Percentiles rank a stretch among this genome's conserved stretches.
Evolutionary conservation across 805 yeast genomes (phyloP).

Genomic region (Lipomyces yamadae): DNA sequence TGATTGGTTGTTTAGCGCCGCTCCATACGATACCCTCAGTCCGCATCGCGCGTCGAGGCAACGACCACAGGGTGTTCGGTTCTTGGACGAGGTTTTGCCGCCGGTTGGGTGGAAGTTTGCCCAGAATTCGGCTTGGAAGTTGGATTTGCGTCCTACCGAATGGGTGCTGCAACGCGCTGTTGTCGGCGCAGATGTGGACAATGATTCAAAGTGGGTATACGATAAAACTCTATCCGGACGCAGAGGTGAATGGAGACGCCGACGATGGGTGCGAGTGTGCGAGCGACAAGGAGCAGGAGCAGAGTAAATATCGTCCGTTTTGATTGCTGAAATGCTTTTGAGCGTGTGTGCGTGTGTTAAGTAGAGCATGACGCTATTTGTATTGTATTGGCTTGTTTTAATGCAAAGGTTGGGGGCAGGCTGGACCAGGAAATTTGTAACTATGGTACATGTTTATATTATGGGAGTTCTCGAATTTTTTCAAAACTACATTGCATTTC

Average conservation of each 20-base stretch:
- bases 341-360: background rate
- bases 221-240: constrained; percentile 42
- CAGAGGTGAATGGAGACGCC: constrained; percentile 49
- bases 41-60: constrained; percentile 53
- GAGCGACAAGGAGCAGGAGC: constrained; percentile 36
- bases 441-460: background rate
- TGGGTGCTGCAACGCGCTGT: constrained; percentile 60
- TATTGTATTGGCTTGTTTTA: background rate
- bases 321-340: background rate
- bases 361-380: background rate
- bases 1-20: constrained; percentile 60
- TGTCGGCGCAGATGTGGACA: constrained; percentile 41
- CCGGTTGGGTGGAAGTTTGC: constrained; percentile 79
- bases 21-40: constrained; percentile 59
- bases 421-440: constrained; percentile 1
- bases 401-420: background rate
- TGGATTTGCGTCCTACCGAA: constrained; percentile 57
- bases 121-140: constrained; percentile 62
- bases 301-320: background rate
- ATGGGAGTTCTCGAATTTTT: background rate
- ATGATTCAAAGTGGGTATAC: constrained; percentile 48
- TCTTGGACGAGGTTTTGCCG: constrained; percentile 61
- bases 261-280: constrained; percentile 48
- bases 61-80: constrained; percentile 68
- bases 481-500: too few relatives aligned